Base-by-base conservation (phyloP, 2,329 filamentous ascomycete species). In the Hypomyces perniciosus region DNA sequence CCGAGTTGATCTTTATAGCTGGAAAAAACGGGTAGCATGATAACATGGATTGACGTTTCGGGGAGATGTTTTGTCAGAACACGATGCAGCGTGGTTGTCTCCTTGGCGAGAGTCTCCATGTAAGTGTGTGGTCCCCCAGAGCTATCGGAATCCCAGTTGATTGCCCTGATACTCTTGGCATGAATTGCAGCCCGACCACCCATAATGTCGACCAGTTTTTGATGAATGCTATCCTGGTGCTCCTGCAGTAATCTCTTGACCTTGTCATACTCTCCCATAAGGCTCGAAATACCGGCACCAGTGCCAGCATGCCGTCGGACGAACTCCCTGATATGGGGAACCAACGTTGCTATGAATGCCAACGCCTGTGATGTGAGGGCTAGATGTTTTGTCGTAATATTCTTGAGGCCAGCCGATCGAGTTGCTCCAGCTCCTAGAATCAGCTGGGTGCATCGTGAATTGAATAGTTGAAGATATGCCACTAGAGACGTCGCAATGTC, bases 361-460 rank as follows among this genome's bases (percentile, higher is more conserved):
- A 97, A 72, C 0, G 91, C 88, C 67, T 96, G 92, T 0, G 88
- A 91, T 2, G 93, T 91, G 13, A 97, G 81, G 0, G 93, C 91
- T 2, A 99, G 79, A 69, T 99, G 92, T 61, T 93, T 93, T 0
- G 93, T 96, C 0, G 89, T 96, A 65, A 99, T 99, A 62, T 96
- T 96, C 66, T 90, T 96, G 20, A 99, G 75, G 0, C 92, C 92
- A 1, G 91, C 93, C 27, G 87, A 90, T 34, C 83, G 79, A 5
- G 89, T 96, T 4, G 93, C 93, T 4, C 93, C 93, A 1, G 93
- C 93, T 1, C 93, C 93, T 6, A 99, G 83, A 57, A 99, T 96
- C 52, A 99, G 80, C 65, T 99, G 93, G n/a, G 88, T 95, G 52
- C 91, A 91, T 20, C 93, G 86, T 2, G 90, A 96, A 68, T 99